A percentile compares a stretch with the other conserved stretches of the same genome.
Conservation (phyloP, 2,329 filamentous ascomycete genomes). For the Aureobasidium musti region DNA sequence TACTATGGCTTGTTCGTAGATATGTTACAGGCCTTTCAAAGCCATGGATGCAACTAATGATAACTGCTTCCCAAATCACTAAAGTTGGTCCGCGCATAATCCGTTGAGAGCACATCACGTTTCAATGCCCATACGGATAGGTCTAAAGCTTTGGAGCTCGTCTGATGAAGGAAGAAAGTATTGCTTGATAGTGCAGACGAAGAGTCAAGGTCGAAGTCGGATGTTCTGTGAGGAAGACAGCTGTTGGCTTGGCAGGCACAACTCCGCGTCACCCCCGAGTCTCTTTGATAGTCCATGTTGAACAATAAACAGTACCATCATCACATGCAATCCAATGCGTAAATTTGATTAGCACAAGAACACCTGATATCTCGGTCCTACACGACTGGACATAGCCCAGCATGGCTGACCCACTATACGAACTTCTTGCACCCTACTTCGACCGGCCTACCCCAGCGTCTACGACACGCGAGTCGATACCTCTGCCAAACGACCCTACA, state of each 20-base stretch:
- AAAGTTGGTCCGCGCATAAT: background rate
- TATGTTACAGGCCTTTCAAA: no score
- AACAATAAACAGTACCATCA: background rate
- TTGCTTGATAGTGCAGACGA: background rate
- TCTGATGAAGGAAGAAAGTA: background rate
- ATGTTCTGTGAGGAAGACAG: background rate
- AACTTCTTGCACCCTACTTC: conserved; percentile 67
- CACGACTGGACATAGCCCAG: background rate
- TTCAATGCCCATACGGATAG: no score
- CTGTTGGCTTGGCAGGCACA: conserved; percentile 19
- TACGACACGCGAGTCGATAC: conserved; percentile 40
- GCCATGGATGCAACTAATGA: background rate
- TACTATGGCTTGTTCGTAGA: background rate
- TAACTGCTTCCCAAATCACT: background rate
- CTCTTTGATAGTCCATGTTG: background rate
- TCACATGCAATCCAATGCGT: background rate
- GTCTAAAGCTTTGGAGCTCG: no score
- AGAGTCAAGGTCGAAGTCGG: background rate
- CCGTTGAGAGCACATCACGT: background rate
- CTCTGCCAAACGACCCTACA: conserved; percentile 51
- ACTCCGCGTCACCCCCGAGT: conserved; percentile 10
- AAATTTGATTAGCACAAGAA: background rate
- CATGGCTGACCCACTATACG: conserved; percentile 66
- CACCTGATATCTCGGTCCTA: background rate
- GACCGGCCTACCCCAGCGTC: conserved; percentile 40